Base-by-base conservation (phyloP, 495 filamentous ascomycete genomes). In the Niebla homalea region DNA sequence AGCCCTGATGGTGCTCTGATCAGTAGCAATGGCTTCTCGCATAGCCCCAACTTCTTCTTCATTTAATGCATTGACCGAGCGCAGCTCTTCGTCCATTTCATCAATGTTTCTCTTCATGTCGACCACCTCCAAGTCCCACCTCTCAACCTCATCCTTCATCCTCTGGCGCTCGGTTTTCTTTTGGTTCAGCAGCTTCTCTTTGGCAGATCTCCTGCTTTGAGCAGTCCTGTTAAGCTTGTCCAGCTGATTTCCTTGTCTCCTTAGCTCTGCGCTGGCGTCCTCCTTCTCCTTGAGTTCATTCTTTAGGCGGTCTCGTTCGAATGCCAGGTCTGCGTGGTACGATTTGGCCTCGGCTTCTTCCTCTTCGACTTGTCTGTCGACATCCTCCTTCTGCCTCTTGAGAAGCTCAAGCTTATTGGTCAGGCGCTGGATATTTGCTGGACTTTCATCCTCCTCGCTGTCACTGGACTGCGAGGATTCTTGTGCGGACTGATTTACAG, bases 211-310 rank as follows among this genome's bases (percentile, higher is more conserved):
- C 57, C 80, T 79, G 47, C 82, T 82, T 60, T 94, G 83, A 10
- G 89, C 87, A n/a, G 78, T 74, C 45, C 87, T 75, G 65, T 94
- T 96, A 44, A 81, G 70, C 26, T 87, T 80, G 57, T 95, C 89
- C 20, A 92, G 71, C 25, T 76, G 76, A 42, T 84, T 78, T 26
- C 90, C 84, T 56, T 95, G 84, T 49, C 81, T 84, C 59, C 81
- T 85, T 25, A 95, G 62, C 59, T 84, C 83, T 41, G 83, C 78
- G n/a, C 81, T 89, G 23, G 77, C 79, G 51, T 93, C 86, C 52
- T 94, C 87, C 62, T 85, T 89, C 55, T 94, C 87, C 60, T 82
- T 88, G 36, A 88, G 73, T 36, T 78, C 72, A 57, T 83, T 79
- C 58, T 68, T 81, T 56, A 93, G 76, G 29, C 81, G 75, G 54